phyloP scores from a whole-genome alignment of 2,329 filamentous ascomycete genomes.

The Thelonectria rubi region DNA sequence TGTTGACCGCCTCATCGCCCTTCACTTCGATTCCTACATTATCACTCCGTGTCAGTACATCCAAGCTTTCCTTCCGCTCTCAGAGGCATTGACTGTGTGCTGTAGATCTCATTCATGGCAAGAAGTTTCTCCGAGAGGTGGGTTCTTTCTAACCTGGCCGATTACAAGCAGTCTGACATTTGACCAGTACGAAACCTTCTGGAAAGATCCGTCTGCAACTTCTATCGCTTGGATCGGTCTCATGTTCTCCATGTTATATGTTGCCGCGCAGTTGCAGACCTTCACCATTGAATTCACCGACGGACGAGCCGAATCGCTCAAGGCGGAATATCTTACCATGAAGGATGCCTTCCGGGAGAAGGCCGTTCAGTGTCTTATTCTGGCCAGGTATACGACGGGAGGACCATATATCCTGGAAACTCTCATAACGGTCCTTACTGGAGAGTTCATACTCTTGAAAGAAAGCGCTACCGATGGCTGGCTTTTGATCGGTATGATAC shows the following conservation, averaged over 20 bases:
- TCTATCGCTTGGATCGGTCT: conserved; percentile 28
- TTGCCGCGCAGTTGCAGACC: conserved; percentile 29
- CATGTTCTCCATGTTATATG: conserved; percentile 29
- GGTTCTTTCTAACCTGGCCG: conserved; percentile 9
- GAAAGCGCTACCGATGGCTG: conserved; percentile 16
- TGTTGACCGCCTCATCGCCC: conserved; percentile 29
- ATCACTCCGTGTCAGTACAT: conserved; percentile 26
- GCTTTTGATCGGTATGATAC: conserved; percentile 26
- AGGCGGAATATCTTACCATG: conserved; percentile 24
- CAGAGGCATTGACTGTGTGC: conserved; percentile 20
- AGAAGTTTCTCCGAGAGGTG: conserved; percentile 30
- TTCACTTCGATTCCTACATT: conserved; percentile 29
- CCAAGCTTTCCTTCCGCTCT: conserved; percentile 12
- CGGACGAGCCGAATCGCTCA: conserved; percentile 20
- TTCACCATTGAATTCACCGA: conserved; percentile 13
- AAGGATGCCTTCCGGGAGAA: conserved; percentile 29
- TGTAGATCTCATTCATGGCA: conserved; percentile 27
- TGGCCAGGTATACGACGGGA: conserved; percentile 25
- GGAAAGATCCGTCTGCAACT: conserved; percentile 23
- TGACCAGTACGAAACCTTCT: conserved; percentile 26
- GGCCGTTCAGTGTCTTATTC: conserved; percentile 25
- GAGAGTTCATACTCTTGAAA: conserved; percentile 25
- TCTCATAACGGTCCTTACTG: conserved; percentile 25
- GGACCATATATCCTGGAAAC: conserved; percentile 29
- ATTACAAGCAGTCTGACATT: conserved; percentile 24